phyloP scores from a whole-genome alignment of 1,284 basidiomycete genomes.

The Ganoderma lingzhi region DNA sequence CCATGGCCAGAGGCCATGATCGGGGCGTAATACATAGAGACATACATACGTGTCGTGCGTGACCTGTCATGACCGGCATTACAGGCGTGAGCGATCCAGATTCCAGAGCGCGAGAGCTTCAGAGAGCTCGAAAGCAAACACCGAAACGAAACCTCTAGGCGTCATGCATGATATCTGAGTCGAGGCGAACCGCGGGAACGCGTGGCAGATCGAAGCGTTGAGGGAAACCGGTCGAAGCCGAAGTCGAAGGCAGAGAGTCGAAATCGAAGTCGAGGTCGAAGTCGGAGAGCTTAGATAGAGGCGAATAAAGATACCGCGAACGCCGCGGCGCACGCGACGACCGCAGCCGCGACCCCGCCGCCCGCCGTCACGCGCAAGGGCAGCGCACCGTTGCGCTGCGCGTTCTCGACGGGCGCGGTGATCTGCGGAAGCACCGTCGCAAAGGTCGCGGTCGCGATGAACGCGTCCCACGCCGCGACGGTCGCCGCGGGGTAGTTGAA shows the following conservation, averaged over 20 bases:
- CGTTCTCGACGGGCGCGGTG: not conserved
- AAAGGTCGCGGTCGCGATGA: conserved; percentile 37
- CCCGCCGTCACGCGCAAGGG: not conserved
- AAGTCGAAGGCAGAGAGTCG: not conserved
- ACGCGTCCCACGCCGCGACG: conserved; percentile 61
- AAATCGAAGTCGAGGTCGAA: not conserved
- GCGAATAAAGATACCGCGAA: conserved; percentile 21
- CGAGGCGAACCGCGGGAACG: not conserved
- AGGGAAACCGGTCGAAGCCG: not conserved
- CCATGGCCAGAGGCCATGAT: not conserved
- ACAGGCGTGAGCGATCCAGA: not conserved
- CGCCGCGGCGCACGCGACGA: conserved; percentile 11
- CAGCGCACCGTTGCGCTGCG: conserved; percentile 6
- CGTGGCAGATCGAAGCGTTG: not conserved
- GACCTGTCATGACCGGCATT: conserved; percentile 1
- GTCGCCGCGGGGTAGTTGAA: conserved; percentile 45
- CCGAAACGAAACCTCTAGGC: not conserved
- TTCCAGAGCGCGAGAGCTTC: not conserved
- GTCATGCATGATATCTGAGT: not conserved
- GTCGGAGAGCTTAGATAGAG: conserved; percentile 6
- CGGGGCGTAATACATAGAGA: conserved; percentile 1
- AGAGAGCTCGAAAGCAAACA: conserved; percentile 1
- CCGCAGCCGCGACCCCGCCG: conserved; percentile 5
- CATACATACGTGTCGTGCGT: conserved; percentile 1
- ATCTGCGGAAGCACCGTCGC: conserved; percentile 22